Base-by-base conservation (phyloP, 257 asterid genomes). In the Misopates orontium region DNA sequence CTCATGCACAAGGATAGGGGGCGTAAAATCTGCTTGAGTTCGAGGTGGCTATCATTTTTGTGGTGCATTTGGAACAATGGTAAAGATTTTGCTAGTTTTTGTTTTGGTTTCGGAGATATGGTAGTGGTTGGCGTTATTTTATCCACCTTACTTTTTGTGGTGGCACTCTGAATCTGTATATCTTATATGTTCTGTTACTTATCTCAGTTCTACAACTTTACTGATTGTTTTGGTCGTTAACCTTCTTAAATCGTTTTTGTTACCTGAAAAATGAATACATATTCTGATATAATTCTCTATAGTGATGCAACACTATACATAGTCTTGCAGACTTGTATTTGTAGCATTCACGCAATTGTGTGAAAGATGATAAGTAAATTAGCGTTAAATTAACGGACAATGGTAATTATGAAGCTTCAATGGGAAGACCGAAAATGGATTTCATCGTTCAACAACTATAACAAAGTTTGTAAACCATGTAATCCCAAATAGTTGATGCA, bases 61-160 rank as follows among this genome's bases (percentile, higher is more conserved):
- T 67, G 90, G 84, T 70, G 71, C 68, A 80, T 64, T 55, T 63
- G 55, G 58, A 73, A 44, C 69, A 76, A 78, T 77, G 60, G 91
- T 87, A 84, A 82, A 87, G 86, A 78, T 51, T 77, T 76, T 78
- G 77, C 71, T 86, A 65, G 67, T 78, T 77, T 77, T 74, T 58
- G 50, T 47, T 54, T 41, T 44, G 50, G 47, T 48, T 70, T 79
- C 69, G 36, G 72, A 68, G 79, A 72, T 72, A 75, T 83, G 75
- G 83, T 77, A 76, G 88, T 80, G 79, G 87, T 73, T 59, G 72
- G 78, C 42, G 10, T 36, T 36, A 28, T 36, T 61, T 31, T 59
- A 42, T 31, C 83, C 89, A 75, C 95, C 89, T 73, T 67, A 55
- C 77, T 83, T 85, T 84, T 78, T 70, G 68, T 64, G 84, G 84